Evolutionary conservation across 1,284 basidiomycete species (phyloP).

Genomic region (Cryptococcus sp.): DNA sequence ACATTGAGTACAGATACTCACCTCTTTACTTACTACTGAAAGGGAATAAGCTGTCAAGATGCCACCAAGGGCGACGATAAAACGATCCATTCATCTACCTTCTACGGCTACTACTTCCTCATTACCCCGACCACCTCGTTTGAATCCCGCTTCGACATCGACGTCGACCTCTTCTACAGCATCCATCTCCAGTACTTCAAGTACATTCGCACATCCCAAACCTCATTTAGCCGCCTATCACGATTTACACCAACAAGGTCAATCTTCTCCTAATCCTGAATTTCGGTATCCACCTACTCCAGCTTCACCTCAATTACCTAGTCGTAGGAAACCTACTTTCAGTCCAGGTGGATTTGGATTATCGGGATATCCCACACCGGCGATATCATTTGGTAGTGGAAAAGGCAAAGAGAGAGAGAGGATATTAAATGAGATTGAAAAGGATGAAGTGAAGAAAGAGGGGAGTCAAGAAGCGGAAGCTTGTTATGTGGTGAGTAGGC

Average conservation of each 20-base stretch:
- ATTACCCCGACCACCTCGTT: neutral
- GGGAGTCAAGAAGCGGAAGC: conserved; percentile 44
- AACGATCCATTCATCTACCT: conserved; percentile 1
- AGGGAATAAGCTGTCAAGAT: neutral
- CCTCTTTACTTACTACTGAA: too few species aligned
- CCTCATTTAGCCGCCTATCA: conserved; percentile 26
- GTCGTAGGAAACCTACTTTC: conserved; percentile 39
- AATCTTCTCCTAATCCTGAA: too few species aligned
- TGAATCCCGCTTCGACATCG: too few species aligned
- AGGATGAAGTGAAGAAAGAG: conserved; percentile 22
- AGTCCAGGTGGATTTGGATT: conserved; percentile 45
- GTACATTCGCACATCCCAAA: conserved; percentile 11
- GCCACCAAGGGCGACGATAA: neutral
- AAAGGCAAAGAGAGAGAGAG: conserved; percentile 21
- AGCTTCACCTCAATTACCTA: conserved; percentile 35
- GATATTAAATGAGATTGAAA: conserved; percentile 18
- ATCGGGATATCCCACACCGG: conserved; percentile 20
- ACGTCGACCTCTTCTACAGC: neutral
- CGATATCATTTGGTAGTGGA: conserved; percentile 7
- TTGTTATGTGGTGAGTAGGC: conserved; percentile 42
- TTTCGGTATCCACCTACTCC: conserved; percentile 12
- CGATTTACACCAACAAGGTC: conserved; percentile 1
- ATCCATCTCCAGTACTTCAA: neutral
- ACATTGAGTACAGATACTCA: too few species aligned
- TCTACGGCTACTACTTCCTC: neutral